Conservation (phyloP, 306 rosid genomes). For the Casuarina glauca region DNA sequence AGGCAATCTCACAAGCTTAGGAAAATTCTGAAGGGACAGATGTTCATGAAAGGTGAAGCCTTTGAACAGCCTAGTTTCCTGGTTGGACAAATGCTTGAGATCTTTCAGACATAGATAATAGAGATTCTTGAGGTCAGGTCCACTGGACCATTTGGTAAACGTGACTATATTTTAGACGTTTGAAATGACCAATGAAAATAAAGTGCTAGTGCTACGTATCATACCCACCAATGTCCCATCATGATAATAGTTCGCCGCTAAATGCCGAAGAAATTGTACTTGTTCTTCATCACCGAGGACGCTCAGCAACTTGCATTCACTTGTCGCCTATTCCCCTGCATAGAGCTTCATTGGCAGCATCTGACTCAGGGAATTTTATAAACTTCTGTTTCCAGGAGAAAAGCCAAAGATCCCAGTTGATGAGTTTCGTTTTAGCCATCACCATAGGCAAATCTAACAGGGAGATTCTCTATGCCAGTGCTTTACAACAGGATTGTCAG, state of each 20-base stretch:
- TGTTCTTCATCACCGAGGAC: neutral
- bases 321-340: constrained; percentile 14
- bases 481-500: constrained; percentile 21
- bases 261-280: neutral
- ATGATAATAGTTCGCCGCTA: constrained; percentile 8
- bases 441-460: neutral
- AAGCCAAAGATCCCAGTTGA: neutral
- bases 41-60: constrained; percentile 5
- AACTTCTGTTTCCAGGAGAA: constrained; percentile 1
- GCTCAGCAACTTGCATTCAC: constrained; percentile 4
- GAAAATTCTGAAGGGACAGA: constrained; percentile 23
- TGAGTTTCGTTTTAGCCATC: neutral
- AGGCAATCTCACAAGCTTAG: constrained; percentile 21
- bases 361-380: constrained; percentile 18
- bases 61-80: neutral
- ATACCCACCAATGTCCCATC: constrained; percentile 8
- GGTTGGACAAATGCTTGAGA: constrained; percentile 2
- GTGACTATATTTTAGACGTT: constrained; percentile 12
- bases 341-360: neutral
- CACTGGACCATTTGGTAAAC: constrained; percentile 17
- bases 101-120: constrained; percentile 4
- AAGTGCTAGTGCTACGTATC: neutral
- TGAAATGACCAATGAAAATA: constrained; percentile 20
- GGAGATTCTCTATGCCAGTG: constrained; percentile 6
- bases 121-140: constrained; percentile 7